Evolutionary conservation across 257 asterid species (phyloP).

Genomic region (Rubia yunnanensis): DNA sequence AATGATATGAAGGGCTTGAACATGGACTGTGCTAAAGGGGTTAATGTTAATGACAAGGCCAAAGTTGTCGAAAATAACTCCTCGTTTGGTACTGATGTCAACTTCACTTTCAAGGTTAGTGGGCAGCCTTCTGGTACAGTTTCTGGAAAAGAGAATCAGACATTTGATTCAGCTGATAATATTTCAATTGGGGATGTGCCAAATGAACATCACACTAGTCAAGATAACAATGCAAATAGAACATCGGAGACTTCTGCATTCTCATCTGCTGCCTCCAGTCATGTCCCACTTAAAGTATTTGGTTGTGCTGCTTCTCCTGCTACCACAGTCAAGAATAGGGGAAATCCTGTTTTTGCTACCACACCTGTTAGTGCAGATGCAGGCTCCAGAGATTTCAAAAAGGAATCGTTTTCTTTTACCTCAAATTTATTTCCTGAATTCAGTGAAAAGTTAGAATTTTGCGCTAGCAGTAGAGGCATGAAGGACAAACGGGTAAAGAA

Average conservation of each 20-base stretch:
- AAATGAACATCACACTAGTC: conserved; percentile 18
- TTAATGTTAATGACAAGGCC: conserved; percentile 21
- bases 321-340: conserved; percentile 32
- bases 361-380: conserved; percentile 22
- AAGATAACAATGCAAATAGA: conserved; percentile 15
- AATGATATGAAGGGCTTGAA: conserved; percentile 51
- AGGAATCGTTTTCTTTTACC: conserved; percentile 26
- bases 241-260: conserved; percentile 5
- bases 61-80: conserved; percentile 16
- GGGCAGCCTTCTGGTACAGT: conserved; percentile 15
- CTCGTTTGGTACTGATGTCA: conserved; percentile 15
- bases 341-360: conserved; percentile 22
- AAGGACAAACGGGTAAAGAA: conserved; percentile 42
- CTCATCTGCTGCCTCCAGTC: conserved; percentile 14
- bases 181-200: conserved; percentile 10
- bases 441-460: conserved; percentile 24
- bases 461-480: conserved; percentile 27
- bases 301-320: conserved; percentile 23
- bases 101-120: conserved; percentile 36
- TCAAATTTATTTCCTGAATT: conserved; percentile 23
- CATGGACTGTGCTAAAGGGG: conserved; percentile 32
- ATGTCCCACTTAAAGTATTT: conserved; percentile 19
- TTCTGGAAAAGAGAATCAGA: conserved; percentile 28
- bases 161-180: conserved; percentile 9
- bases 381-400: conserved; percentile 29